Conservation (phyloP, 768 basidiomycete species). For the Guyanaporus albipodus region DNA sequence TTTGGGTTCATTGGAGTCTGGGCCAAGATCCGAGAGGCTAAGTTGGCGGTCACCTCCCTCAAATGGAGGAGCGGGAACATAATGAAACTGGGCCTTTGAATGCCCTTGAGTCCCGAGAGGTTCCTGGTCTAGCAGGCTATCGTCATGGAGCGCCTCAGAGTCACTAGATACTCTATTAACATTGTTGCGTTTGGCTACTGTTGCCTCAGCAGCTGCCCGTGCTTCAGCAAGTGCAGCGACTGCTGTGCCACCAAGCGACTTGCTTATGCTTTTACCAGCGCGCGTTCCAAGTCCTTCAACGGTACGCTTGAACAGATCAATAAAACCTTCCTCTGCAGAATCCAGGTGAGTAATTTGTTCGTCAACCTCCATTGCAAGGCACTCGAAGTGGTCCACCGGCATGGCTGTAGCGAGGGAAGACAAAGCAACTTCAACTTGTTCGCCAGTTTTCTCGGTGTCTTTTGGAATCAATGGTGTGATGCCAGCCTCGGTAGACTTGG, state of each 20-base stretch:
- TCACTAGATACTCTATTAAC: constrained; percentile 33
- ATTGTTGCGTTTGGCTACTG: constrained; percentile 61
- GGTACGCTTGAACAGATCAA: constrained; percentile 67
- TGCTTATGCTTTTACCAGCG: constrained; percentile 53
- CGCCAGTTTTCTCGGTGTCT: constrained; percentile 7
- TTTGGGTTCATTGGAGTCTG: constrained; percentile 26
- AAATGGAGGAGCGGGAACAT: background rate
- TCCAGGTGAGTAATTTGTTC: constrained; percentile 9
- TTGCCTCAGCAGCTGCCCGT: constrained; percentile 60
- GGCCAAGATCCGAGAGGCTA: constrained; percentile 60
- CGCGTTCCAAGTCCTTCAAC: constrained; percentile 64
- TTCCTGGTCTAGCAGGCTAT: constrained; percentile 8
- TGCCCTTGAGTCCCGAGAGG: background rate
- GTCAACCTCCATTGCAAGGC: constrained; percentile 23
- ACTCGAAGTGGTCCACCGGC: constrained; percentile 14
- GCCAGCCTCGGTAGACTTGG: constrained; percentile 42
- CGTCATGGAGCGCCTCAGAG: constrained; percentile 26
- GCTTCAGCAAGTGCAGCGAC: constrained; percentile 64
- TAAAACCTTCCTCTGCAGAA: constrained; percentile 41
- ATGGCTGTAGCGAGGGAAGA: background rate
- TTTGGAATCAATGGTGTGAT: constrained; percentile 21
- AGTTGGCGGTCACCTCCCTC: constrained; percentile 35
- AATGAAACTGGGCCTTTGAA: background rate
- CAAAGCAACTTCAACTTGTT: background rate
- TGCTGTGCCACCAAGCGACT: constrained; percentile 53